phyloP scores from a whole-genome alignment of 2,329 filamentous ascomycete species.

The Fusarium abutilonis region DNA sequence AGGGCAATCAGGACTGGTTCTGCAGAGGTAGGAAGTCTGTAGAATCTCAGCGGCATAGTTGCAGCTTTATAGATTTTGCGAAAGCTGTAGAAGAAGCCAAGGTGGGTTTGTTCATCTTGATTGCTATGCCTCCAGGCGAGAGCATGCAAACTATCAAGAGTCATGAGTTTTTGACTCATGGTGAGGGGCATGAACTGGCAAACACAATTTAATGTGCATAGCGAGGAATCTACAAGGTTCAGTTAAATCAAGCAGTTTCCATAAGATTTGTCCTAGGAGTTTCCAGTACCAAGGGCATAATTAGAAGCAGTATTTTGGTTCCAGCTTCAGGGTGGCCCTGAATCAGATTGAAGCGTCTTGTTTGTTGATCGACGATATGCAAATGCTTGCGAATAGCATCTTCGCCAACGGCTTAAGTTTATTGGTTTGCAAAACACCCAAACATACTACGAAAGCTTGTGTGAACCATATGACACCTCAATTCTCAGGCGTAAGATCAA shows the following conservation, averaged over 20 bases:
- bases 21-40: no score
- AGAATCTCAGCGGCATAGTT: background rate
- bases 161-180: background rate
- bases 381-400: background rate
- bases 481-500: slow-evolving; percentile 18
- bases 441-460: background rate
- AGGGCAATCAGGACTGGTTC: background rate
- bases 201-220: background rate
- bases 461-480: slow-evolving; percentile 15
- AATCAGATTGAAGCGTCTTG: no score
- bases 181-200: background rate
- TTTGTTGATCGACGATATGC: no score
- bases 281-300: no score
- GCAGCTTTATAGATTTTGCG: slow-evolving; percentile 14
- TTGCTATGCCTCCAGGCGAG: background rate
- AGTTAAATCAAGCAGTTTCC: no score
- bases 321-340: background rate
- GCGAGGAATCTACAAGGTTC: no score
- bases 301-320: no score
- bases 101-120: slow-evolving; percentile 13
- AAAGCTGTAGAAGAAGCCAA: background rate
- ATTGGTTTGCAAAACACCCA: background rate
- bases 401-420: background rate
- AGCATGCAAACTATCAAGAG: slow-evolving; percentile 2
- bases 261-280: no score